Evolutionary conservation across 805 yeast genomes (phyloP).

Genomic region (Candida taoyuanica): DNA sequence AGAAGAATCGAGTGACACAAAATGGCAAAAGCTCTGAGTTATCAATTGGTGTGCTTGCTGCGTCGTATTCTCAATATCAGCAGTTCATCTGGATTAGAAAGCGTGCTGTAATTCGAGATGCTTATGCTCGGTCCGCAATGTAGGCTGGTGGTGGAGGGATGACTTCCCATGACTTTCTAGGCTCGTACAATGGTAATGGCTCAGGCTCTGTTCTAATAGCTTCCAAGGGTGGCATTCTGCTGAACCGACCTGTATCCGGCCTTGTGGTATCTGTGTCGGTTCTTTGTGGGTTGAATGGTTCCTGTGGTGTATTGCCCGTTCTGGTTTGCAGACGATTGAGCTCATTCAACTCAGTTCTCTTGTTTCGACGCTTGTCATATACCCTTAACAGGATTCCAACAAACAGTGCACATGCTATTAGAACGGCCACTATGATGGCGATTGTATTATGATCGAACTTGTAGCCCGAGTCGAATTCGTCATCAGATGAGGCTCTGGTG

Average conservation of each 20-base stretch:
- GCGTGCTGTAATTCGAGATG: too few relatives aligned
- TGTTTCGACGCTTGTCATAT: neutral
- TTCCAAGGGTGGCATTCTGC: neutral
- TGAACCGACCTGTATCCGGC: too few relatives aligned
- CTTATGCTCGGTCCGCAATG: neutral
- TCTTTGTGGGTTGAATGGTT: too few relatives aligned
- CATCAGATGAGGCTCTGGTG: neutral
- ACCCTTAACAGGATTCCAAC: neutral
- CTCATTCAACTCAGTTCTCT: too few relatives aligned
- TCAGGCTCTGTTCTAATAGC: neutral
- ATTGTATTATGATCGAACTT: conserved; percentile 1
- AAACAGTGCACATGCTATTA: neutral
- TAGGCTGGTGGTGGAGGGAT: neutral
- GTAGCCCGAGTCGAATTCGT: neutral
- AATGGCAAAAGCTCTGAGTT: too few relatives aligned
- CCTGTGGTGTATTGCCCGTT: too few relatives aligned
- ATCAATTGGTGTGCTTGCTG: too few relatives aligned
- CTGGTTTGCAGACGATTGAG: too few relatives aligned
- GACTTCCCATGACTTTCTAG: neutral
- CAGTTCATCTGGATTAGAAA: too few relatives aligned
- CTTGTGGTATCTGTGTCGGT: too few relatives aligned
- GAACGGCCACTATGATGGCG: neutral
- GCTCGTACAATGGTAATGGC: conserved; percentile 1
- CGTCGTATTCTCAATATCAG: too few relatives aligned
- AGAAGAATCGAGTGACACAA: too few relatives aligned